Evolutionary conservation across 1,284 basidiomycete species (phyloP).

Genomic region (Malassezia furfur): DNA sequence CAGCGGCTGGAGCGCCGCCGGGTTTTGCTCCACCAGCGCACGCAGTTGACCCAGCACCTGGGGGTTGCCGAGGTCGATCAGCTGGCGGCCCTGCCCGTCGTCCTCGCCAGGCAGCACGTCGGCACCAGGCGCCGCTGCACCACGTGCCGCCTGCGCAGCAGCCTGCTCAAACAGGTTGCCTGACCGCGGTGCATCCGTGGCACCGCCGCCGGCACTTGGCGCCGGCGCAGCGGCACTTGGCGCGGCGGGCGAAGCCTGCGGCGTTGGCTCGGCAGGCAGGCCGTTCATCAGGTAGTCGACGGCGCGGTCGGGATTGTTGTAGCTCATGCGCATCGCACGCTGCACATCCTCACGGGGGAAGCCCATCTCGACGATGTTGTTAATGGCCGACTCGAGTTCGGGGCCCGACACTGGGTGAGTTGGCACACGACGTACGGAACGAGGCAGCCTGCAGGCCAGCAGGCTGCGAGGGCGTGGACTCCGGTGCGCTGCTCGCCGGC

Average conservation of each 20-base stretch:
- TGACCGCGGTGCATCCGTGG: constrained; percentile 26
- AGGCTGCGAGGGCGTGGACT: not conserved
- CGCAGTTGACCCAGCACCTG: constrained; percentile 43
- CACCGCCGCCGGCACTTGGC: constrained; percentile 34
- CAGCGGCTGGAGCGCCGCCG: constrained; percentile 42
- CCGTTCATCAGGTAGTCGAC: constrained; percentile 95
- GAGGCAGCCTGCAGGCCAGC: constrained; percentile 4
- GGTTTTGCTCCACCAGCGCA: constrained; percentile 41
- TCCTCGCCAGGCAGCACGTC: constrained; percentile 30
- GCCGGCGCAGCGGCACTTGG: constrained; percentile 53
- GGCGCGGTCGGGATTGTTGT: constrained; percentile 94
- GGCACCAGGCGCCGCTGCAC: not conserved
- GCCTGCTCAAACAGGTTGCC: constrained; percentile 50
- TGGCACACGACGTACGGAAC: constrained; percentile 8
- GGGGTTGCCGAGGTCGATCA: constrained; percentile 45
- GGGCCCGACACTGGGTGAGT: constrained; percentile 21
- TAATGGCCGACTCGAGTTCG: constrained; percentile 38
- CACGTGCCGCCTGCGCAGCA: constrained; percentile 34
- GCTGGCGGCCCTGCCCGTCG: constrained; percentile 35
- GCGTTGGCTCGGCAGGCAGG: constrained; percentile 53
- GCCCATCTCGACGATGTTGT: constrained; percentile 70
- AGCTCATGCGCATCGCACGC: constrained; percentile 81
- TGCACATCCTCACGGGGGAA: constrained; percentile 75
- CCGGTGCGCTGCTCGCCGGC: not conserved
- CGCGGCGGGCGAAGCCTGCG: constrained; percentile 27